Evolutionary conservation across 2,329 filamentous ascomycete species (phyloP).

Genomic region (Cadophora sp.): DNA sequence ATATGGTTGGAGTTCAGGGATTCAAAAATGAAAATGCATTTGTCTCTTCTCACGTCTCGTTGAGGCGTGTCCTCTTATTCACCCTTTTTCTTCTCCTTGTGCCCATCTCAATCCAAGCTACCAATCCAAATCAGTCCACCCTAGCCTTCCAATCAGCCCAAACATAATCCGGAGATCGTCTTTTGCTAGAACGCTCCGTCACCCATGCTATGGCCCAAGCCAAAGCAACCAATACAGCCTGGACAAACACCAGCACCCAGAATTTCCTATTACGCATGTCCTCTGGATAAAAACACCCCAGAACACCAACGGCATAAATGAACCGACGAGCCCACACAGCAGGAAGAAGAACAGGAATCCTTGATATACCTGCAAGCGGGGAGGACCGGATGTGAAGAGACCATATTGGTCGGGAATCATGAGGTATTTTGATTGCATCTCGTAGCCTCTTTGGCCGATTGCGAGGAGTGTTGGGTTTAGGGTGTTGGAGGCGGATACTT

Average conservation of each 20-base stretch:
- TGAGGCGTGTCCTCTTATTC: not conserved
- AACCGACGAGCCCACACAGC: not conserved
- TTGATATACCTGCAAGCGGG: conserved; percentile 1
- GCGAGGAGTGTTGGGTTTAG: not conserved
- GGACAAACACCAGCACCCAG: not conserved
- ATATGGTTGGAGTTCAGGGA: conserved; percentile 2
- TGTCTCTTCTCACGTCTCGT: not conserved
- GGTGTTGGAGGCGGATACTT: conserved; percentile 1
- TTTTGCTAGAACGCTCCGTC: not conserved
- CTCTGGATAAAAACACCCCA: not conserved
- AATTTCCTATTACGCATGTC: not conserved
- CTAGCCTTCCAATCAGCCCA: not conserved
- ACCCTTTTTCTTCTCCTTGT: not conserved
- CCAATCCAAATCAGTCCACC: not conserved
- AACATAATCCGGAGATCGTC: not conserved
- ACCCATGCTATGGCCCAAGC: not conserved
- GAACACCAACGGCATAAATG: not conserved
- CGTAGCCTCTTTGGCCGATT: not conserved
- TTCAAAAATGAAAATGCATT: not conserved
- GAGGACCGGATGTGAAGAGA: not conserved
- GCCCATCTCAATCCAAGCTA: not conserved
- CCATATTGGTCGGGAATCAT: not conserved
- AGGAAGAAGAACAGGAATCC: not conserved
- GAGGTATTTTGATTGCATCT: not conserved
- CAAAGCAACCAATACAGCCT: not conserved